Evolutionary conservation across 306 rosid species (phyloP).

Genomic region (Glycine latifolia): DNA sequence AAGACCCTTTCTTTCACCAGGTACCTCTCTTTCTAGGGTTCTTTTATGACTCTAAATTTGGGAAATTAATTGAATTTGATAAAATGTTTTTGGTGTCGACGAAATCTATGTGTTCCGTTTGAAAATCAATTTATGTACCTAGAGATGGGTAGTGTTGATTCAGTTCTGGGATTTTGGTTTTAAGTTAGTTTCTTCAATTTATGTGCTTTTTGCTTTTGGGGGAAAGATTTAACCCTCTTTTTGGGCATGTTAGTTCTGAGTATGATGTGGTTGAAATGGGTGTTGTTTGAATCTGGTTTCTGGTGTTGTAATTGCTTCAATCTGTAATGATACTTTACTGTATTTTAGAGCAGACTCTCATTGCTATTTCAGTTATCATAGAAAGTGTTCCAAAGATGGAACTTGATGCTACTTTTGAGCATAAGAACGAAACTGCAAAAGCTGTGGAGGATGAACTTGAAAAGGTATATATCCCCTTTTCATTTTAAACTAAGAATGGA

Average conservation of each 20-base stretch:
- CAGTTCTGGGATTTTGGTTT: background rate
- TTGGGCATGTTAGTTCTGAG: background rate
- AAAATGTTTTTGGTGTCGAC: background rate
- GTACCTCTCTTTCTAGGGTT: constrained; percentile 44
- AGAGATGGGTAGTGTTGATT: background rate
- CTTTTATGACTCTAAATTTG: background rate
- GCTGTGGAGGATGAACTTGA: no score
- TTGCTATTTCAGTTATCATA: no score
- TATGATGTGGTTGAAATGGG: constrained; percentile 10
- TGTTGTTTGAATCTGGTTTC: background rate
- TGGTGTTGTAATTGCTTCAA: background rate
- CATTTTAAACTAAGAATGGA: no score
- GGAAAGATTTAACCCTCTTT: background rate
- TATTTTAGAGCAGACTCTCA: background rate
- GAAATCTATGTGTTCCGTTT: background rate
- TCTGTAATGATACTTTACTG: background rate
- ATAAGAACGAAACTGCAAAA: no score
- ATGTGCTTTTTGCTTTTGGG: background rate
- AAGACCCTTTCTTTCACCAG: constrained; percentile 54
- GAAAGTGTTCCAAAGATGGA: no score
- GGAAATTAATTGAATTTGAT: background rate
- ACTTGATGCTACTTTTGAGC: no score
- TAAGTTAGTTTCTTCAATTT: constrained; percentile 5
- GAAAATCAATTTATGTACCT: background rate
- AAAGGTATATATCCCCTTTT: no score